phyloP scores from a whole-genome alignment of 1,284 basidiomycete species.

The Austroboletus niveus region DNA sequence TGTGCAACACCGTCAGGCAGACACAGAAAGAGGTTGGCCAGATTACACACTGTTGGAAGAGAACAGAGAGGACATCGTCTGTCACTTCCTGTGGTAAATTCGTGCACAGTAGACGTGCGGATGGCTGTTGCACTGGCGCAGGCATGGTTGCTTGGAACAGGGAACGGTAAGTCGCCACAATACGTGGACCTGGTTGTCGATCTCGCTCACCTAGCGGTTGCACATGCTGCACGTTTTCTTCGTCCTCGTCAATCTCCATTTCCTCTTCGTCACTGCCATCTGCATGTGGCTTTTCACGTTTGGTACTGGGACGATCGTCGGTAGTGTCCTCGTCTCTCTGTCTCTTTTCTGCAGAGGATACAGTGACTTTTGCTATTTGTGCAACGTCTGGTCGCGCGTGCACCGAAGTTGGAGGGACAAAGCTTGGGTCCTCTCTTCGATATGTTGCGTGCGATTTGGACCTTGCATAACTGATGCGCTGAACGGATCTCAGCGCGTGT shows the following conservation, averaged over 20 bases:
- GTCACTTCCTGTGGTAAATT: slow-evolving; percentile 82
- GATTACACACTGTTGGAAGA: slow-evolving; percentile 80
- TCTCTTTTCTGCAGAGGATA: slow-evolving; percentile 53
- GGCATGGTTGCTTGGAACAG: slow-evolving; percentile 46
- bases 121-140: slow-evolving; percentile 53
- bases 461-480: slow-evolving; percentile 89
- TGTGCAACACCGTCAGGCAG: slow-evolving; percentile 26
- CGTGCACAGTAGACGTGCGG: slow-evolving; percentile 68
- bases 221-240: slow-evolving; percentile 47
- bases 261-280: slow-evolving; percentile 72
- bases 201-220: slow-evolving; percentile 44
- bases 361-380: slow-evolving; percentile 37
- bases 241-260: slow-evolving; percentile 84
- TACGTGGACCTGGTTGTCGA: slow-evolving; percentile 7
- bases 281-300: slow-evolving; percentile 69
- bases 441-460: slow-evolving; percentile 81
- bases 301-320: slow-evolving; percentile 54
- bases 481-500: slow-evolving; percentile 13
- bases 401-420: slow-evolving; percentile 64
- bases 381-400: slow-evolving; percentile 46
- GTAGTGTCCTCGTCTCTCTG: slow-evolving; percentile 61
- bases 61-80: slow-evolving; percentile 73
- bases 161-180: slow-evolving; percentile 27
- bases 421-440: slow-evolving; percentile 70
- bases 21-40: neutral